Base-by-base conservation (phyloP, 345 rosid species). In the Populus ilicifolia region DNA sequence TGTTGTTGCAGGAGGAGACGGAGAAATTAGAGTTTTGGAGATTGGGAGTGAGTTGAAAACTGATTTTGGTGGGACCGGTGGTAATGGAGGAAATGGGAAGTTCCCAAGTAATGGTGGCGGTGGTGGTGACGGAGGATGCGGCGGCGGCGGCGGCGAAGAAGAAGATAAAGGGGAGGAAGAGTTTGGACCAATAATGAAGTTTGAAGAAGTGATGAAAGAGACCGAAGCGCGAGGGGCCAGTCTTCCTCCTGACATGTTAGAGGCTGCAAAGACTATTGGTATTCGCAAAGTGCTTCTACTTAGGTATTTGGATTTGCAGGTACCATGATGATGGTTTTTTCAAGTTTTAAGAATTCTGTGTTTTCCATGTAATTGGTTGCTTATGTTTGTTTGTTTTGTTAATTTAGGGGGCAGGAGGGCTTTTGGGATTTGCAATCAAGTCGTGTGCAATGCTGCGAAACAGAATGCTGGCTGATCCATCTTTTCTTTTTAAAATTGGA, bases 391-490 rank as follows among this genome's bases (percentile, higher is more conserved):
- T 50, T 65, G n/a, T 67, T 50, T 65, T 67, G 69, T 43, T 29
- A 39, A 35, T 64, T 78, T 30, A 92, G 98, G 92, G 92, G 36
- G 85, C 94, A 20, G 82, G 64, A 27, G 89, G 99, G 87, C 84
- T 89, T 5, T 80, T 96, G 46, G 90, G 93, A n/a, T 88, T 89
- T 81, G 79, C 84, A 20, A 86, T 92, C 86, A 86, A 85, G 80
- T 87, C 90, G 1, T 90, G 96, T 85, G 71, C 88, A 41, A 84
- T 96, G 92, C 90, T 93, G 50, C 93, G 98, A 1, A 90, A 92
- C 73, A 83, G 99, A 78, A 91, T 96, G 98, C 75, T 93, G 81
- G 98, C 93, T 71, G 99, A 96, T 83, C 97, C 98, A 44, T 94
- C 98, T 54, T 93, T 95, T 77, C 97, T 96, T 71, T 96, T 96